Percentiles rank a stretch among this genome's conserved stretches.
These are phyloP conservation scores for Alternaria hordeiaustralica DNA, from an alignment of 2,329 filamentous ascomycete species.

Conservation along the genomic window DNA sequence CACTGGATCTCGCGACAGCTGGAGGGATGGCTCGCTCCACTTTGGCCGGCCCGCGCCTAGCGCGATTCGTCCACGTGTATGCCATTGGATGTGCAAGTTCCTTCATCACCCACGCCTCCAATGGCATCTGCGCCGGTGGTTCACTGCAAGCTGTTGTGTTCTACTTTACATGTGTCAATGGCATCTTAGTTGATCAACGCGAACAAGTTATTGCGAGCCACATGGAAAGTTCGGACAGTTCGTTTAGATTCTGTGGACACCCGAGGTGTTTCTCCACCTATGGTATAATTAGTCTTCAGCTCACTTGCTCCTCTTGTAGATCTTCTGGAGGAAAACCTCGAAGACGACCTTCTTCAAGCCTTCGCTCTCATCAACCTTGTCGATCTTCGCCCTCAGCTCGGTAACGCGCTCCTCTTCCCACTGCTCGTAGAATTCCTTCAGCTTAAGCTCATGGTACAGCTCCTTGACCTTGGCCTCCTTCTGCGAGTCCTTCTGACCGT, in stretches of 20 bases:
- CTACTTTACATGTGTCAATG: not conserved
- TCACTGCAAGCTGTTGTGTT: too few species aligned
- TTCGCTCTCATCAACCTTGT: conserved; percentile 79
- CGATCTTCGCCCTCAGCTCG: conserved; percentile 80
- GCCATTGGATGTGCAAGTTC: not conserved
- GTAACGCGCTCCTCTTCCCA: conserved; percentile 87
- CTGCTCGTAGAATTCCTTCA: conserved; percentile 82
- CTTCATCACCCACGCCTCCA: not conserved
- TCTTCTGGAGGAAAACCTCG: conserved; percentile 89
- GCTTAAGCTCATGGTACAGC: conserved; percentile 82
- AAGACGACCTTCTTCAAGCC: conserved; percentile 92
- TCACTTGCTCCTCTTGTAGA: conserved; percentile 97
- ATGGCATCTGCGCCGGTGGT: too few species aligned
- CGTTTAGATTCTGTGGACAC: not conserved
- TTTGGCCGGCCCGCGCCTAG: not conserved
- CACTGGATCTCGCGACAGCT: not conserved
- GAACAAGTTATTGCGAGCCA: not conserved
- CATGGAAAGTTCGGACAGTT: not conserved
- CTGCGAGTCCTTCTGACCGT: conserved; percentile 85
- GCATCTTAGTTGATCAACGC: not conserved
- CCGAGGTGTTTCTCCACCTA: not conserved
- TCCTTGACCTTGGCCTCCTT: conserved; percentile 88
- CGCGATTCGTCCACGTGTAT: not conserved
- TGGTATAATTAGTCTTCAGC: not conserved
- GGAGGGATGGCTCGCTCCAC: not conserved